A percentile compares a stretch with the other conserved stretches of the same genome.
phyloP scores from a whole-genome alignment of 1,284 basidiomycete genomes.

The Moniliophthora roreri region DNA sequence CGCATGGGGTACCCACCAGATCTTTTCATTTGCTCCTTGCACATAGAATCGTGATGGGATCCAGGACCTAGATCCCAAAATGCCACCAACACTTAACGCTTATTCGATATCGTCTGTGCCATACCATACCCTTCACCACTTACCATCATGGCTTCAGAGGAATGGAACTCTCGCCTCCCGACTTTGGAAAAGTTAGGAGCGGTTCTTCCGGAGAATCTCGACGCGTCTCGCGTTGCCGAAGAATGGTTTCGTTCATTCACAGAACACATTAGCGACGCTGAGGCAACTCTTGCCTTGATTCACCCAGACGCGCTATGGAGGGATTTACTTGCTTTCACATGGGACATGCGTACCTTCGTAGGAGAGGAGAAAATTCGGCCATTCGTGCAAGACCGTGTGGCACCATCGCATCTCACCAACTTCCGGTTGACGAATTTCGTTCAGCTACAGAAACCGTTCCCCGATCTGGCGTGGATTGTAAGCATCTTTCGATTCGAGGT shows the following conservation, averaged over 20 bases:
- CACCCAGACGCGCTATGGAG: conserved; percentile 54
- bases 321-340: conserved; percentile 60
- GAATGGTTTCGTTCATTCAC: conserved; percentile 31
- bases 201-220: conserved; percentile 16
- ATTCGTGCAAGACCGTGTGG: conserved; percentile 46
- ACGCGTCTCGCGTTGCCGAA: conserved; percentile 19
- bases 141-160: conserved; percentile 17
- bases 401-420: conserved; percentile 25
- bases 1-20: too few relatives aligned
- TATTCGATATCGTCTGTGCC: too few relatives aligned
- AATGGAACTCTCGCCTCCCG: conserved; percentile 13
- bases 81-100: too few relatives aligned
- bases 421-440: conserved; percentile 21
- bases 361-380: conserved; percentile 35
- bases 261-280: conserved; percentile 21
- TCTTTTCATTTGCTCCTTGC: too few relatives aligned
- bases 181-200: conserved; percentile 19
- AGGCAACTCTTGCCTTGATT: conserved; percentile 29
- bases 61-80: too few relatives aligned
- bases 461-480: conserved; percentile 55
- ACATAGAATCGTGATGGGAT: too few relatives aligned
- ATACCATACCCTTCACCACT: too few relatives aligned
- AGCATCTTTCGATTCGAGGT: conserved; percentile 54
- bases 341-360: conserved; percentile 63
- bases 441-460: conserved; percentile 40